These are phyloP conservation scores for Pleurotus cornucopiae DNA, from an alignment of 768 basidiomycete genomes.

Conservation along the genomic window DNA sequence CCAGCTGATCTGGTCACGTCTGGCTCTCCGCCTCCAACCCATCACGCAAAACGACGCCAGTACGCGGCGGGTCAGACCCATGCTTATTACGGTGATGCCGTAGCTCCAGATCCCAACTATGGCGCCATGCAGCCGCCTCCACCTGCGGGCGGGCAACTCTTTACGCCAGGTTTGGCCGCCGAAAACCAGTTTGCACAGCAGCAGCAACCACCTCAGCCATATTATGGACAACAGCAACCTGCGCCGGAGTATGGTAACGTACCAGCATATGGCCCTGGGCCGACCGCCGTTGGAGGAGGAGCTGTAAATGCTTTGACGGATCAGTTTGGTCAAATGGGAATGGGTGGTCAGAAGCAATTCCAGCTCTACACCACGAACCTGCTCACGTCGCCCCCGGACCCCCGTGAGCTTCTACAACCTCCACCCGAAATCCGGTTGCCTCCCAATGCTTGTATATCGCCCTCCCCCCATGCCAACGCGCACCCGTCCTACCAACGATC, in stretches of 20 bases:
- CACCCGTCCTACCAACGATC: constrained; percentile 89
- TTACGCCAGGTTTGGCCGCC: constrained; percentile 77
- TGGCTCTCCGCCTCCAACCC: constrained; percentile 40
- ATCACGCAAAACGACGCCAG: constrained; percentile 73
- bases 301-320: constrained; percentile 62
- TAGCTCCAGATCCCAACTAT: constrained; percentile 43
- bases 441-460: constrained; percentile 76
- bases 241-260: constrained; percentile 45
- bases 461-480: constrained; percentile 76
- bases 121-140: constrained; percentile 37
- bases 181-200: constrained; percentile 67
- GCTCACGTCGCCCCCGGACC: constrained; percentile 89
- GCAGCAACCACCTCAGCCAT: constrained; percentile 49
- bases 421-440: constrained; percentile 92
- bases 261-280: constrained; percentile 29
- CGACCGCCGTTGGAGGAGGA: constrained; percentile 9
- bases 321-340: constrained; percentile 88
- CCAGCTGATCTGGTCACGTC: constrained; percentile 34
- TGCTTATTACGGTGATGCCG: constrained; percentile 66
- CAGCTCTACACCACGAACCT: constrained; percentile 87
- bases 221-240: constrained; percentile 35
- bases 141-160: constrained; percentile 54
- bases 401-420: constrained; percentile 70
- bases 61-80: constrained; percentile 95
- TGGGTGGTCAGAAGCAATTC: constrained; percentile 74